phyloP scores from a whole-genome alignment of 768 basidiomycete genomes.

The Coprinopsis cinerea region DNA sequence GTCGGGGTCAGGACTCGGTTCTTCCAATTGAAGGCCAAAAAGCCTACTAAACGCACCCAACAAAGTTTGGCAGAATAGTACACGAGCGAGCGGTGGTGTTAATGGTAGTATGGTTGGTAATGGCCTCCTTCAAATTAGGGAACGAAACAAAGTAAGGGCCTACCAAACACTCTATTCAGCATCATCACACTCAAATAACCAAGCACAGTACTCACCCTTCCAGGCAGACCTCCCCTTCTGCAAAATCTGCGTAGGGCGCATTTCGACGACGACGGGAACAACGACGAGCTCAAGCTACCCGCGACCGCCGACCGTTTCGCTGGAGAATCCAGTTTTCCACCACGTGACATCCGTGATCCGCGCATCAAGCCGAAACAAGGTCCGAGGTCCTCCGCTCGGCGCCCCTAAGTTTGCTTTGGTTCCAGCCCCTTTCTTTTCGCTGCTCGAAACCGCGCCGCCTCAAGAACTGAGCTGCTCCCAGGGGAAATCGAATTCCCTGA shows the following conservation, averaged over 20 bases:
- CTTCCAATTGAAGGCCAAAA: not conserved
- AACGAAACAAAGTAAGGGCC: constrained; percentile 95
- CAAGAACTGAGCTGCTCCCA: too few relatives aligned
- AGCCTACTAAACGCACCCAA: constrained; percentile 70
- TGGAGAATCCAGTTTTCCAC: not conserved
- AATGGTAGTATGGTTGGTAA: constrained; percentile 79
- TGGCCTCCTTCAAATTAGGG: constrained; percentile 77
- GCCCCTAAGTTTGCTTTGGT: too few relatives aligned
- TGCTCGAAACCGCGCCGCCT: too few relatives aligned
- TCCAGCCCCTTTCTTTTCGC: too few relatives aligned
- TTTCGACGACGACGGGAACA: constrained; percentile 19
- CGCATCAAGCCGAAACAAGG: too few relatives aligned
- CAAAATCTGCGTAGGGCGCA: constrained; percentile 59
- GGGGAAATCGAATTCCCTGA: not conserved
- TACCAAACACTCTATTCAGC: constrained; percentile 24
- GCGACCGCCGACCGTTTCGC: too few relatives aligned
- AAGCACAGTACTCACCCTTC: constrained; percentile 50
- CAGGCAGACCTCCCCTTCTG: constrained; percentile 74
- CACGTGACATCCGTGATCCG: not conserved
- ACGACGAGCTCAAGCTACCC: too few relatives aligned
- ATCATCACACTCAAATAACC: not conserved
- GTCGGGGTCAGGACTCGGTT: not conserved
- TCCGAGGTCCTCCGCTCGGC: too few relatives aligned
- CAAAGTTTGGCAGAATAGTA: constrained; percentile 92
- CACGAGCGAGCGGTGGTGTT: constrained; percentile 84